A percentile compares a stretch with the other conserved stretches of the same genome.
phyloP scores from a whole-genome alignment of 306 rosid genomes.

The Amphicarpaea edgeworthii region DNA sequence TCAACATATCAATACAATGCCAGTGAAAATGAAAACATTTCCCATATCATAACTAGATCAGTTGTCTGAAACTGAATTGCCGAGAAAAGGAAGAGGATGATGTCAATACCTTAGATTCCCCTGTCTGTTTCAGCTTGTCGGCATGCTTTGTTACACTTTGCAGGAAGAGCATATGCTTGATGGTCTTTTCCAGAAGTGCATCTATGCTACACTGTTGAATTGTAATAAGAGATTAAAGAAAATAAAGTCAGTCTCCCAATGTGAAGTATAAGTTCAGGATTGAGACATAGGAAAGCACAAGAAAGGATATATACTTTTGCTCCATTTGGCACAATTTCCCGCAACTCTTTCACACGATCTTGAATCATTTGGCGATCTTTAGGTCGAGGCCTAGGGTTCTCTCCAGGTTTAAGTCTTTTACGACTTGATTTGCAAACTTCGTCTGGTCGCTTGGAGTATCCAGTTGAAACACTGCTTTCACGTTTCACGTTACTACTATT shows the following conservation, averaged over 20 bases:
- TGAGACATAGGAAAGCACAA: background rate
- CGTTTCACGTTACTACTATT: slow-evolving; percentile 66
- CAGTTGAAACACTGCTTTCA: slow-evolving; percentile 83
- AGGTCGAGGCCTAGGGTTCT: slow-evolving; percentile 97
- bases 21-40: background rate
- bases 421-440: slow-evolving; percentile 74
- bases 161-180: slow-evolving; percentile 98
- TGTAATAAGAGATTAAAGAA: slow-evolving; percentile 15
- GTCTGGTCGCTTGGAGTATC: slow-evolving; percentile 87
- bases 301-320: slow-evolving; percentile 65
- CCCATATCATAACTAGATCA: background rate
- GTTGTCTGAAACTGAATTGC: background rate
- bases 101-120: slow-evolving; percentile 80
- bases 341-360: slow-evolving; percentile 94
- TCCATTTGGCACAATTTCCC: slow-evolving; percentile 96
- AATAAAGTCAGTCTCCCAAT: slow-evolving; percentile 28
- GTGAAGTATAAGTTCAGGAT: background rate
- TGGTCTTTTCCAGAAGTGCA: slow-evolving; percentile 87
- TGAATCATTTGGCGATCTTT: slow-evolving; percentile 99
- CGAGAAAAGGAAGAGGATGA: slow-evolving; percentile 5
- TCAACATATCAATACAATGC: background rate
- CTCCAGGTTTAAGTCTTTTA: slow-evolving; percentile 98
- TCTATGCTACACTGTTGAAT: slow-evolving; percentile 97
- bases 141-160: slow-evolving; percentile 98
- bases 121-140: slow-evolving; percentile 92